Percentiles rank a stretch among this genome's conserved stretches.
These are phyloP conservation scores for Crucibulum laeve DNA, from an alignment of 768 basidiomycete species.

Conservation along the genomic window DNA sequence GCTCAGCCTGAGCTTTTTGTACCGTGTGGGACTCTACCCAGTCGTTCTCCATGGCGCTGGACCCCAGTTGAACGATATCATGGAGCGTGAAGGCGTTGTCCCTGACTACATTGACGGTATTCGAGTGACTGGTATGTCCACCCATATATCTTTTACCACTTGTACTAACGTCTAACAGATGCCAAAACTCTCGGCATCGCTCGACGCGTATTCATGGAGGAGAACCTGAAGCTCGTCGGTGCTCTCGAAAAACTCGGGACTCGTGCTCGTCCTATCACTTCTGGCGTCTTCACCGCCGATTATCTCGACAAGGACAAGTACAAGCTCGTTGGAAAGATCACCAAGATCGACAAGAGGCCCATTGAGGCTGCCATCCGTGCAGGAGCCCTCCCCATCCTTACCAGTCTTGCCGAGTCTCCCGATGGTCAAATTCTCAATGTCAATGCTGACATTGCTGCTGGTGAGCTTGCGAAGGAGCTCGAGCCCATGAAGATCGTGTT, in stretches of 20 bases:
- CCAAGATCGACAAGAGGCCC: conserved; percentile 91
- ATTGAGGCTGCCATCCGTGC: conserved; percentile 96
- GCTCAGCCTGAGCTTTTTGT: conserved; percentile 92
- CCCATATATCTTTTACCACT: conserved; percentile 1
- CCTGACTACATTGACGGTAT: conserved; percentile 99
- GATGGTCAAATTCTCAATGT: conserved; percentile 99
- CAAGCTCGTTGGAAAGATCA: conserved; percentile 93
- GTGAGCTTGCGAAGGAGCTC: conserved; percentile 95
- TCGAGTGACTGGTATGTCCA: conserved; percentile 81
- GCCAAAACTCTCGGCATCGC: conserved; percentile 93
- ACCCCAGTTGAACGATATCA: conserved; percentile 90
- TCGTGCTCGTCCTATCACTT: conserved; percentile 95
- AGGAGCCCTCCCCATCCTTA: conserved; percentile 93
- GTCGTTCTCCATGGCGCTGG: conserved; percentile 96
- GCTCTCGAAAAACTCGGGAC: conserved; percentile 94
- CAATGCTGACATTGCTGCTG: conserved; percentile 97
- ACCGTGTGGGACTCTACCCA: conserved; percentile 96
- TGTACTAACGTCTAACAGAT: conserved; percentile 40
- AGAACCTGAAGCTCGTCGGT: conserved; percentile 91
- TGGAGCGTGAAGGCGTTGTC: conserved; percentile 88
- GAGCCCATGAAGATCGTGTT: conserved; percentile 99
- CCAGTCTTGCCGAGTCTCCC: conserved; percentile 87
- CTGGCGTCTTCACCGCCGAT: conserved; percentile 96
- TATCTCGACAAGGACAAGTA: conserved; percentile 95
- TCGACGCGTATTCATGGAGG: conserved; percentile 93